Percentiles rank a stretch among this genome's conserved stretches.
phyloP scores from a whole-genome alignment of 176 grass and related monocot genomes.

The Aegilops umbellulata region DNA sequence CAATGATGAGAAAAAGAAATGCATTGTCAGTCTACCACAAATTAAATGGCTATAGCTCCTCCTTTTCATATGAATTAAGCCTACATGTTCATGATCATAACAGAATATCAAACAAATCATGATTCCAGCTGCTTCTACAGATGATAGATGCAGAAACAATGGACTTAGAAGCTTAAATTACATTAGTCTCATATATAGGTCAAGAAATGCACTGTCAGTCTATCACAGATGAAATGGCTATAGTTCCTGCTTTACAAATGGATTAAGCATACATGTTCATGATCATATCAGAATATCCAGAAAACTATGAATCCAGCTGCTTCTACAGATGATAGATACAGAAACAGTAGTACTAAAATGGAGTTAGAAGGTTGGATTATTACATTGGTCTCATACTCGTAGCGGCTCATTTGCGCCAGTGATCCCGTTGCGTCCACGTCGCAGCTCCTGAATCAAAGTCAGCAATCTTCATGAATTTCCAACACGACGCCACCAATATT shows the following conservation, averaged over 20 bases:
- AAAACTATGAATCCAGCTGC: background rate
- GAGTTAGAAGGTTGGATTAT: slow-evolving; percentile 11
- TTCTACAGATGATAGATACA: background rate
- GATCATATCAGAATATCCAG: background rate
- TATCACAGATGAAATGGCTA: background rate
- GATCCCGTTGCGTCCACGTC: background rate
- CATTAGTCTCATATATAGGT: slow-evolving; percentile 37
- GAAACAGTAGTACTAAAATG: background rate
- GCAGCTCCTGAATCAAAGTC: slow-evolving; percentile 21
- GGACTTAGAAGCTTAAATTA: slow-evolving; percentile 6
- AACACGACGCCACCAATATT: background rate
- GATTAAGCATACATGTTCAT: background rate
- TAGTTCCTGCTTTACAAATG: background rate
- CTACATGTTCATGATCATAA: background rate
- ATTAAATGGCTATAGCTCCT: background rate
- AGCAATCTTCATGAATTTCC: background rate
- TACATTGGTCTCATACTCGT: slow-evolving; percentile 53
- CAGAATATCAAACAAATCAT: background rate
- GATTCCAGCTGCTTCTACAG: background rate
- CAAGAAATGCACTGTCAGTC: background rate
- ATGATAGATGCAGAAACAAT: background rate
- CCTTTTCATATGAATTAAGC: background rate
- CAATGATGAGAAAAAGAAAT: background rate
- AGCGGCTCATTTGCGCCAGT: slow-evolving; percentile 39
- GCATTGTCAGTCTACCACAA: background rate